These are phyloP conservation scores for Craterostigma plantagineum DNA, from an alignment of 257 asterid species.

Conservation along the genomic window DNA sequence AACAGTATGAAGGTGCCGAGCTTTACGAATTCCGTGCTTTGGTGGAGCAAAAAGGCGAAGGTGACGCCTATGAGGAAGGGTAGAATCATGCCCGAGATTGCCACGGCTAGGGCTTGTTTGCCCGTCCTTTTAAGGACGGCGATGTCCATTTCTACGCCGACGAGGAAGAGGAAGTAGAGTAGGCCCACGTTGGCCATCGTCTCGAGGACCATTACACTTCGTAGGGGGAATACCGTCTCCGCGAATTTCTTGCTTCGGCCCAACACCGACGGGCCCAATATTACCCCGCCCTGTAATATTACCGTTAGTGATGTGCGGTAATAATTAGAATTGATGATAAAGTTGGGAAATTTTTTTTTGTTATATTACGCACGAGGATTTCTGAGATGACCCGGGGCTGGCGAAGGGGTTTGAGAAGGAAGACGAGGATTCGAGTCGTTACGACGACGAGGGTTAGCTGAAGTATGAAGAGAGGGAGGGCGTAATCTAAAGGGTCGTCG, in stretches of 20 bases:
- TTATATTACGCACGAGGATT: slow-evolving; percentile 67
- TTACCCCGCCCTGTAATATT: slow-evolving; percentile 54
- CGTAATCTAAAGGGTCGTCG: slow-evolving; percentile 83
- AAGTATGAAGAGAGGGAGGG: slow-evolving; percentile 75
- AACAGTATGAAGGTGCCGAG: slow-evolving; percentile 73
- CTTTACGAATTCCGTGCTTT: slow-evolving; percentile 21
- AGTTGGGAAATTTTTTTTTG: too few relatives aligned
- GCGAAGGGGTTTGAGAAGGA: slow-evolving; percentile 63
- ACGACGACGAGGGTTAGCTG: slow-evolving; percentile 62
- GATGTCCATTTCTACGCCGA: slow-evolving; percentile 94
- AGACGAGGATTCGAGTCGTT: slow-evolving; percentile 58
- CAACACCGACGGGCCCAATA: slow-evolving; percentile 78
- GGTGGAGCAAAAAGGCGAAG: slow-evolving; percentile 40
- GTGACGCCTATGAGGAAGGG: slow-evolving; percentile 63
- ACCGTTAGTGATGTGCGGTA: background rate
- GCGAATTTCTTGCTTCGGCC: slow-evolving; percentile 46
- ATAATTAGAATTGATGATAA: too few relatives aligned
- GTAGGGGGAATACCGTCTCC: slow-evolving; percentile 39
- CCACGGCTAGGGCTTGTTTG: slow-evolving; percentile 40
- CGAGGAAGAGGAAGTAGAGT: slow-evolving; percentile 67
- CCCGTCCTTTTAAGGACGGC: slow-evolving; percentile 58
- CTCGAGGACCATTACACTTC: slow-evolving; percentile 93
- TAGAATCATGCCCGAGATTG: slow-evolving; percentile 55
- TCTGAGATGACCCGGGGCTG: slow-evolving; percentile 94
- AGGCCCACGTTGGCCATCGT: slow-evolving; percentile 96